These are phyloP conservation scores for Dovyalis caffra DNA, from an alignment of 345 rosid species.

Conservation along the genomic window DNA sequence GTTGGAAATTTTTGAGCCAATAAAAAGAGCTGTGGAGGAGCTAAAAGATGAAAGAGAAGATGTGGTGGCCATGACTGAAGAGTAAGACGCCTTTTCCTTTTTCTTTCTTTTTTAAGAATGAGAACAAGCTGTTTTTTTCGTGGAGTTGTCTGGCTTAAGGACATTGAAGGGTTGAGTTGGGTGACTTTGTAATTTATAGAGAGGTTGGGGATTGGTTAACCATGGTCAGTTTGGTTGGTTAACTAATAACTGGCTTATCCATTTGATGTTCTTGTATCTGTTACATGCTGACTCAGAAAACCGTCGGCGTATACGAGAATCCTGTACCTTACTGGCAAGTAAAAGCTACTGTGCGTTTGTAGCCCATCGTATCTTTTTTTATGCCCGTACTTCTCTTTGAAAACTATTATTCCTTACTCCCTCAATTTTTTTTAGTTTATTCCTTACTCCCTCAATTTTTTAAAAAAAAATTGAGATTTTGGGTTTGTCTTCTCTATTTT, in stretches of 20 bases:
- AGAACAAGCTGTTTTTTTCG: neutral
- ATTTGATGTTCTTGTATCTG: neutral
- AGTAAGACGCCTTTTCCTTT: no score
- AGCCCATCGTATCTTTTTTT: neutral
- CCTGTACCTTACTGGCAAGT: neutral
- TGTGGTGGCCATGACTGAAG: slow-evolving; percentile 31
- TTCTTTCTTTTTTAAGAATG: no score
- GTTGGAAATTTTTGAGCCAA: slow-evolving; percentile 6
- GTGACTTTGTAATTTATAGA: slow-evolving; percentile 16
- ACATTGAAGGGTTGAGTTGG: no score
- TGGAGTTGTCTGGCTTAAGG: neutral
- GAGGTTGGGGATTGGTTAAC: neutral
- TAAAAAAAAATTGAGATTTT: no score
- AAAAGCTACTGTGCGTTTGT: neutral
- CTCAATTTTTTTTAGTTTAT: no score
- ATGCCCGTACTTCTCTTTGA: neutral
- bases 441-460: no score
- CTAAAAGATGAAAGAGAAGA: slow-evolving; percentile 21
- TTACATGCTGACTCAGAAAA: slow-evolving; percentile 6
- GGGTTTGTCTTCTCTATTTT: no score
- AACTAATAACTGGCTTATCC: neutral
- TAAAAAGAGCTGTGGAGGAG: slow-evolving; percentile 18
- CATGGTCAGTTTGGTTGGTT: neutral
- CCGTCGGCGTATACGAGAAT: neutral
- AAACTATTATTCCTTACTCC: no score